These are phyloP conservation scores for Phaeophleospora eucalypticola DNA, from an alignment of 2,329 filamentous ascomycete species.

Conservation along the genomic window DNA sequence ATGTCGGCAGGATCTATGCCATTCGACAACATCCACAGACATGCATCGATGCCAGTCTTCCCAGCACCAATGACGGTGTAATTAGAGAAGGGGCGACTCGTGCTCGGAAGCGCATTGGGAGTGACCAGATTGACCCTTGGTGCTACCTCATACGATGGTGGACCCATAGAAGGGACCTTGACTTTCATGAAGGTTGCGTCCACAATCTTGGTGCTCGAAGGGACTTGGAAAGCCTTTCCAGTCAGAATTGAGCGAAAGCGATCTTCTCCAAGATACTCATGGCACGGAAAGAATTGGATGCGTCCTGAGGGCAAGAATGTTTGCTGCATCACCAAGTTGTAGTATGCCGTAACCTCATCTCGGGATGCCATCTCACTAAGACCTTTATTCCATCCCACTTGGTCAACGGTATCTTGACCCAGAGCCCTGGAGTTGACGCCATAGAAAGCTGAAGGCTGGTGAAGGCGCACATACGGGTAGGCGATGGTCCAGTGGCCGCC, in stretches of 20 bases:
- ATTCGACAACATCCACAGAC: conserved; percentile 16
- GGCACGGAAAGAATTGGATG: conserved; percentile 16
- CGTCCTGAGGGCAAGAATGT: conserved; percentile 18
- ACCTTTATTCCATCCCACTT: conserved; percentile 21
- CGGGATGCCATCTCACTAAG: conserved; percentile 14
- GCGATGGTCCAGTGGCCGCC: conserved; percentile 18
- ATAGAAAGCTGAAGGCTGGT: conserved; percentile 21
- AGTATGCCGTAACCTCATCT: conserved; percentile 18
- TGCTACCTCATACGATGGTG: conserved; percentile 13
- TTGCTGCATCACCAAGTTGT: conserved; percentile 15
- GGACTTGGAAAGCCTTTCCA: conserved; percentile 8
- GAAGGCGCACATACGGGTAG: conserved; percentile 21
- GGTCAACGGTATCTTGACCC: conserved; percentile 13
- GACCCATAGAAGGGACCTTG: conserved; percentile 17
- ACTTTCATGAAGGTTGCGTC: conserved; percentile 20
- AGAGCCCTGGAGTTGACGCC: conserved; percentile 19
- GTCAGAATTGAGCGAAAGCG: conserved; percentile 12
- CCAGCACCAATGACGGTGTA: conserved; percentile 21
- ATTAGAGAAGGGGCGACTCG: conserved; percentile 5
- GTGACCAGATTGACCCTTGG: conserved; percentile 8
- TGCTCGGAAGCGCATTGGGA: conserved; percentile 9
- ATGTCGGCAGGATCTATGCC: conserved; percentile 11
- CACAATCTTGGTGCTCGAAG: conserved; percentile 12
- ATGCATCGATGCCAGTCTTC: conserved; percentile 22
- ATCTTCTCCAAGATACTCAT: conserved; percentile 15